Base-by-base conservation (phyloP, 2,329 filamentous ascomycete species). In the Zarea fungicola region DNA sequence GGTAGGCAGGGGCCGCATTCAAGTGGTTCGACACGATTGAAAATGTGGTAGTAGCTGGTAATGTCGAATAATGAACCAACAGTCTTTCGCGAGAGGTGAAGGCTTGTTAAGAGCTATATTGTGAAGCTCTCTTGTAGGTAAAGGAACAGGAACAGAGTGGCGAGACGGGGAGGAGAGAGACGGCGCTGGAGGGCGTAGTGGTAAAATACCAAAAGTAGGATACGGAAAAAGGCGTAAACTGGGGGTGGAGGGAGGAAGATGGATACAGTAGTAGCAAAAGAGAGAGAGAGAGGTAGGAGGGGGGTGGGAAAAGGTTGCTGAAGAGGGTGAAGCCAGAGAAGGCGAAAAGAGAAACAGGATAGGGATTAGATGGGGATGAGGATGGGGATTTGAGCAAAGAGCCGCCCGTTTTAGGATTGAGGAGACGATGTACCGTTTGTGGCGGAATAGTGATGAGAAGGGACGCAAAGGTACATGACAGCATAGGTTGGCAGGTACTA, bases 351-450 rank as follows among this genome's bases (percentile, higher is more conserved):
- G 49, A 56, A 52, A 45, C 19, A 43, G 52, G 48, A 51, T 51
- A 52, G 31, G 43, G 52, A 52, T 56, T 21, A 19, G 36, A 49
- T 49, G 47, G 21, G 39, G 46, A 49, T 49, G 46, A 23, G 43
- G 43, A 39, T 36, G 34, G 34, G 34, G 34, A 10, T 40, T 40
- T 47, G 35, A 35, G 35, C 32, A 46, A 47, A 47, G n/a, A n/a
- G 36, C 35, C 44, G 44, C 34, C 44, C 26, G 39, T 47, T 47
- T 32, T 47, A 46, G 28, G 42, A 34, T 22, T 7, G 18, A 25
- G 11, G 16, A 18, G 18, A 13, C 29, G 6, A 37, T 13, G 42
- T 46, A 46, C 14, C 42, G 4, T 19, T 11, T 16, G 34, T 32
- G n/a, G 23, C 29, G 23, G 23, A 7, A 8, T 3, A 13, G 18